A percentile compares a stretch with the other conserved stretches of the same genome.
Evolutionary conservation across 495 filamentous ascomycete genomes (phyloP).

Genomic region (Penicillium bialowiezense): DNA sequence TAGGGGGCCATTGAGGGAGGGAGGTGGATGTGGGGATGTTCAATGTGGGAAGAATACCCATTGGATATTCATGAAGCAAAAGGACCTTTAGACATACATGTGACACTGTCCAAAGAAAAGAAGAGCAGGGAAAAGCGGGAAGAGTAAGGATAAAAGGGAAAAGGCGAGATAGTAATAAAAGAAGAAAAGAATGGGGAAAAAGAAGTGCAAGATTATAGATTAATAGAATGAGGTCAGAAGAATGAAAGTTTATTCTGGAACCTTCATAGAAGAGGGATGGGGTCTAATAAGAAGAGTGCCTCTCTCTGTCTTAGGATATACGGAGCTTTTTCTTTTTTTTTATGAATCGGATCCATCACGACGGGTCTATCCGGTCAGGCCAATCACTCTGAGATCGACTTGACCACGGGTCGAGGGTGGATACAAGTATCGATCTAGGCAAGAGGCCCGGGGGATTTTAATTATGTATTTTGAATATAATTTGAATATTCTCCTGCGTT

Average conservation of each 20-base stretch:
- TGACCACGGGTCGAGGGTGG: slow-evolving; percentile 22
- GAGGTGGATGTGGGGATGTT: not conserved
- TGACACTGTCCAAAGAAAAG: not conserved
- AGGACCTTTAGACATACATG: slow-evolving; percentile 32
- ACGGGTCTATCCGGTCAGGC: slow-evolving; percentile 32
- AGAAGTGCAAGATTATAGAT: slow-evolving; percentile 2
- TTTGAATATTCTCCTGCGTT: too few species aligned
- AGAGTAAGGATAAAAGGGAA: slow-evolving; percentile 6
- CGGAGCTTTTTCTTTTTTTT: slow-evolving; percentile 23
- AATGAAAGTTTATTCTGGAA: slow-evolving; percentile 25
- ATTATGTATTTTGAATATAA: not conserved
- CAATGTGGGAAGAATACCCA: slow-evolving; percentile 1
- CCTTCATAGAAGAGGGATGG: slow-evolving; percentile 17
- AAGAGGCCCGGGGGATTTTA: not conserved
- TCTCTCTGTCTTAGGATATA: slow-evolving; percentile 19
- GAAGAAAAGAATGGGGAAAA: slow-evolving; percentile 10
- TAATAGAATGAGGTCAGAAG: slow-evolving; percentile 5
- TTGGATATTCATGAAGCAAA: slow-evolving; percentile 15
- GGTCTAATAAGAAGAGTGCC: slow-evolving; percentile 9
- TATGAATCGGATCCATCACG: slow-evolving; percentile 29
- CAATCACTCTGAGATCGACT: slow-evolving; percentile 26
- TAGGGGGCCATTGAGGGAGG: slow-evolving; percentile 29
- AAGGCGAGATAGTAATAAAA: slow-evolving; percentile 4
- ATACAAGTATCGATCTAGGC: slow-evolving; percentile 24
- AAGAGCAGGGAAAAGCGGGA: slow-evolving; percentile 6